Evolutionary conservation across 2,329 filamentous ascomycete genomes (phyloP).

Genomic region (Aspergillus chevalieri): DNA sequence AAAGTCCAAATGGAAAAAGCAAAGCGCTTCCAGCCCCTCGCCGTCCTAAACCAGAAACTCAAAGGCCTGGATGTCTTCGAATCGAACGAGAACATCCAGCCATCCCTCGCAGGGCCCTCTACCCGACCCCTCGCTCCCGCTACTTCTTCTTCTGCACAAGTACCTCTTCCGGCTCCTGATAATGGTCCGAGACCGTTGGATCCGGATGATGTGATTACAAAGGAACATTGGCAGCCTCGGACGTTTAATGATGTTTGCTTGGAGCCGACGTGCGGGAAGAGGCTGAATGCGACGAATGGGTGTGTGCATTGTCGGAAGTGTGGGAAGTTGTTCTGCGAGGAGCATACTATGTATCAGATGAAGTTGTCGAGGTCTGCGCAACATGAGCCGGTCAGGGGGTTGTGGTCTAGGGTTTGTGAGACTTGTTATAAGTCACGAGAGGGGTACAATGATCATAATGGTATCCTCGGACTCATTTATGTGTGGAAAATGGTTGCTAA

Average conservation of each 20-base stretch:
- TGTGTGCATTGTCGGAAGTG: conserved; percentile 92
- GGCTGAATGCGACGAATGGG: conserved; percentile 70
- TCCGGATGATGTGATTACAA: conserved; percentile 83
- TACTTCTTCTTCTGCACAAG: conserved; percentile 24
- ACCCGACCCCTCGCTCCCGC: conserved; percentile 24
- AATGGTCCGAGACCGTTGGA: conserved; percentile 46
- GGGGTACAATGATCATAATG: conserved; percentile 86
- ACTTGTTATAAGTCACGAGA: conserved; percentile 98
- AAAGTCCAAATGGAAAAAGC: conserved; percentile 90
- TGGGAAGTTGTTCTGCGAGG: conserved; percentile 88
- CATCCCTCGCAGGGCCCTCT: conserved; percentile 26
- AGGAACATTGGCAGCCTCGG: conserved; percentile 79
- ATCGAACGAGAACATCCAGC: conserved; percentile 65
- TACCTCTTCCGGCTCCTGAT: conserved; percentile 11
- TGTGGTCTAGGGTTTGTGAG: conserved; percentile 94
- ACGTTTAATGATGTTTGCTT: conserved; percentile 73
- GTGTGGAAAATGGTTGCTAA: conserved; percentile 3
- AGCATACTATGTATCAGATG: conserved; percentile 99
- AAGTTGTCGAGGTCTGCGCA: conserved; percentile 83
- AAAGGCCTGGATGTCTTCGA: conserved; percentile 91
- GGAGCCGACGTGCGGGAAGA: conserved; percentile 77
- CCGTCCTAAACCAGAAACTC: conserved; percentile 86
- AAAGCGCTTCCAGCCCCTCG: conserved; percentile 85
- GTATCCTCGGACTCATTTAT: conserved; percentile 17
- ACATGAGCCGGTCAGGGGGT: conserved; percentile 81